These are phyloP conservation scores for Aspergillus fumigatiaffinis DNA, from an alignment of 2,329 filamentous ascomycete species.

Conservation along the genomic window DNA sequence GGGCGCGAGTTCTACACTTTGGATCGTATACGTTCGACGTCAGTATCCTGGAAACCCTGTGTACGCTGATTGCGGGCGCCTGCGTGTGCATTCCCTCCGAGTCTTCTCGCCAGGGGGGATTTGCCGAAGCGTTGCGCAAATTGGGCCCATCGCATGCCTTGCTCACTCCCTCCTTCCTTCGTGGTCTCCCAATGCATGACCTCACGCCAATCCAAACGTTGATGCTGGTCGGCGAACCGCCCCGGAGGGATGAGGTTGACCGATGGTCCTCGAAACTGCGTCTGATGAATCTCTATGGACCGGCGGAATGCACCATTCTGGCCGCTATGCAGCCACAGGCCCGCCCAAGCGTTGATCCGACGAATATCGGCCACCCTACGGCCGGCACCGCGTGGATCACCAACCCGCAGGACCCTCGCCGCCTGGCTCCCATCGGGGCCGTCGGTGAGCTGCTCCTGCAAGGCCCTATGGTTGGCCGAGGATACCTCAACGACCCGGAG, in stretches of 20 bases:
- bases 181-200: not conserved
- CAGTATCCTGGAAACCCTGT: no score
- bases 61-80: no score
- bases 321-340: not conserved
- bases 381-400: not conserved
- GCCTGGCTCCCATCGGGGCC: slow-evolving; percentile 49
- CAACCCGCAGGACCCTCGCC: slow-evolving; percentile 36
- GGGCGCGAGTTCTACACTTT: no score
- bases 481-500: slow-evolving; percentile 53
- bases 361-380: not conserved
- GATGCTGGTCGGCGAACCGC: slow-evolving; percentile 1
- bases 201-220: not conserved
- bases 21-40: no score
- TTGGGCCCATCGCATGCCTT: no score
- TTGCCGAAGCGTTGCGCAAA: no score
- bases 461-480: slow-evolving; percentile 51
- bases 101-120: no score
- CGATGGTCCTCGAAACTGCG: not conserved
- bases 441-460: slow-evolving; percentile 24
- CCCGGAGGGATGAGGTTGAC: not conserved
- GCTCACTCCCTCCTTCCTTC: not conserved
- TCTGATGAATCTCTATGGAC: slow-evolving; percentile 5
- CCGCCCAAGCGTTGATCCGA: not conserved
- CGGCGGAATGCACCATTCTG: not conserved
- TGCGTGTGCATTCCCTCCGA: no score